Percentiles rank a stretch among this genome's conserved stretches.
phyloP scores from a whole-genome alignment of 2,329 filamentous ascomycete species.

The Botrytis byssoidea region DNA sequence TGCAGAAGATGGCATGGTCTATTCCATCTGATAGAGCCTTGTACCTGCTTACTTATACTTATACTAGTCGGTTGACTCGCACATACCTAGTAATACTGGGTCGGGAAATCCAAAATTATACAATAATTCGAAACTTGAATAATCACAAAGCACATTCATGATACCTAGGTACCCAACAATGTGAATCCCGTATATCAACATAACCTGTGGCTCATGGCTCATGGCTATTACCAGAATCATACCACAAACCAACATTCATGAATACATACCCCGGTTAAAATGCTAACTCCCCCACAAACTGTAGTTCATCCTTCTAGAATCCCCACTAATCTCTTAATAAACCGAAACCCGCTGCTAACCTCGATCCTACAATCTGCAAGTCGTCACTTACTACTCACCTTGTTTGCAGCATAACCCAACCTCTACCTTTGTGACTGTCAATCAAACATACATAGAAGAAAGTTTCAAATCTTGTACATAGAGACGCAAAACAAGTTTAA shows the following conservation, averaged over 20 bases:
- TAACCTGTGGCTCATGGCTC: not conserved
- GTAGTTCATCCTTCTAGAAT: constrained; percentile 21
- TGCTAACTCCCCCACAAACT: constrained; percentile 17
- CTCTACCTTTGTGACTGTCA: not conserved
- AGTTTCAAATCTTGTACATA: not conserved
- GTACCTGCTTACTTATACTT: not conserved
- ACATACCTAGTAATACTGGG: not conserved
- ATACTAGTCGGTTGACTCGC: not conserved
- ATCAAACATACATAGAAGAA: not conserved
- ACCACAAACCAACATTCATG: not conserved
- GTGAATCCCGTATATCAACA: not conserved
- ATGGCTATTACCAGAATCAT: not conserved
- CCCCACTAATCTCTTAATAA: constrained; percentile 16
- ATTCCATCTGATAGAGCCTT: constrained; percentile 3
- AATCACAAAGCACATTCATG: not conserved
- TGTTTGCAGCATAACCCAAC: not conserved
- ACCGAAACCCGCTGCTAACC: constrained; percentile 15
- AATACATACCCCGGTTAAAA: constrained; percentile 8
- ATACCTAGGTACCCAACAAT: not conserved
- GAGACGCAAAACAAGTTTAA: not conserved
- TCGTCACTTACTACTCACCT: constrained; percentile 1
- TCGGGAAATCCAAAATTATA: not conserved
- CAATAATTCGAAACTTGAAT: not conserved
- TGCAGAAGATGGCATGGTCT: not conserved
- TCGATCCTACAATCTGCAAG: not conserved